Percentiles rank a stretch among this genome's conserved stretches.
phyloP scores from a whole-genome alignment of 2,329 filamentous ascomycete species.

The Penicillium janthinellum region DNA sequence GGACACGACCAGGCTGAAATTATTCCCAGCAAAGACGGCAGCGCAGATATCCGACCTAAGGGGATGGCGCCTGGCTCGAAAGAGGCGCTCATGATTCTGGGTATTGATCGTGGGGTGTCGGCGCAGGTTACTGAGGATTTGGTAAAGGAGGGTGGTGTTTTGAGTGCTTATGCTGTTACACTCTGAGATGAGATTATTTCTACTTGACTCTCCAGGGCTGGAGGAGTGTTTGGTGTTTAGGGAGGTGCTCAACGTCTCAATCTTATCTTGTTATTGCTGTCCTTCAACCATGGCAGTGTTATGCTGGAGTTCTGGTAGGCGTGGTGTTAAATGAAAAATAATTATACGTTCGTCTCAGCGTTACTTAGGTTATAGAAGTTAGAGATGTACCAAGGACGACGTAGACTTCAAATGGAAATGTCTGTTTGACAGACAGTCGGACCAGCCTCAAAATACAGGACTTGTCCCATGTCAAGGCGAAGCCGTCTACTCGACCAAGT shows the following conservation, averaged over 20 bases:
- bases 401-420: no score
- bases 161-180: slow-evolving; percentile 56
- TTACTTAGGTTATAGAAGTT: no score
- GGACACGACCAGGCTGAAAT: not conserved
- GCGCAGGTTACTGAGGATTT: slow-evolving; percentile 56
- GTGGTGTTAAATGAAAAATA: not conserved
- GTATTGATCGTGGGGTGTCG: slow-evolving; percentile 67
- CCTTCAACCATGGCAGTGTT: slow-evolving; percentile 4
- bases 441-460: no score
- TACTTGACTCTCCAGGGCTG: not conserved
- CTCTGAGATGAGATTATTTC: slow-evolving; percentile 27
- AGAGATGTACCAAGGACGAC: no score
- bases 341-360: no score
- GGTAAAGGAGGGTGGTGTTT: slow-evolving; percentile 53
- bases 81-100: slow-evolving; percentile 81
- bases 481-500: not conserved
- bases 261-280: not conserved
- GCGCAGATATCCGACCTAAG: not conserved
- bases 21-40: slow-evolving; percentile 8
- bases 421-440: no score
- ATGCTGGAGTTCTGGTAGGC: not conserved
- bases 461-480: no score
- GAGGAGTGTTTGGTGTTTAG: not conserved
- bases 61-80: slow-evolving; percentile 36
- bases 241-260: slow-evolving; percentile 6